A percentile compares a stretch with the other conserved stretches of the same genome.
Evolutionary conservation across 169 alveolate genomes (phyloP).

Genomic region (Neospora caninum): DNA sequence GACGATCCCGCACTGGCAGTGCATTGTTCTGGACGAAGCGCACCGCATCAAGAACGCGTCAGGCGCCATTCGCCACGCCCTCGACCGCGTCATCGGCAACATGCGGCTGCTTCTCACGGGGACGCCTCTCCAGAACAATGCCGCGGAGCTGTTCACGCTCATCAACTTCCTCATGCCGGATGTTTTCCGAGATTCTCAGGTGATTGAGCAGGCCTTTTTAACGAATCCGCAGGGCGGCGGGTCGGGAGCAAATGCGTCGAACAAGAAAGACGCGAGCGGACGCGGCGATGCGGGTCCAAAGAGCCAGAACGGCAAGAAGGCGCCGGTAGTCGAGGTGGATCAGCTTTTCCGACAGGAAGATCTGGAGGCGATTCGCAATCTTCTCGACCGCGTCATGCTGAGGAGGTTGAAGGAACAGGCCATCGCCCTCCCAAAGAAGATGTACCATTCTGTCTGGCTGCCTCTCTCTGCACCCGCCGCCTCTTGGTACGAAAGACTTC

Average conservation of each 20-base stretch:
- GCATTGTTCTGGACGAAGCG: slow-evolving; percentile 93
- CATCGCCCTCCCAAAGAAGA: slow-evolving; percentile 86
- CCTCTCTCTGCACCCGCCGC: slow-evolving; percentile 78
- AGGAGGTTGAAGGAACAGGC: slow-evolving; percentile 91
- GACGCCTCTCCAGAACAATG: slow-evolving; percentile 95
- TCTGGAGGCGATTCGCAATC: slow-evolving; percentile 80
- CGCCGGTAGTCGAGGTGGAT: slow-evolving; percentile 65
- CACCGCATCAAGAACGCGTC: slow-evolving; percentile 98
- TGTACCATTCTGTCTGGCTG: slow-evolving; percentile 91
- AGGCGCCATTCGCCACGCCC: slow-evolving; percentile 93
- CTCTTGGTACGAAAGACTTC: slow-evolving; percentile 49
- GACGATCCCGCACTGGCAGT: slow-evolving; percentile 65
- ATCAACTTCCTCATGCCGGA: slow-evolving; percentile 97
- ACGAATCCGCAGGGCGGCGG: slow-evolving; percentile 33
- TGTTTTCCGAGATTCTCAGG: slow-evolving; percentile 93
- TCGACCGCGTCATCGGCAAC: slow-evolving; percentile 88
- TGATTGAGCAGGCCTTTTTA: slow-evolving; percentile 88
- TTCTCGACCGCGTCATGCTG: slow-evolving; percentile 85
- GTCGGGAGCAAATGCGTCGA: slow-evolving; percentile 22
- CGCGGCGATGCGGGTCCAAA: neutral
- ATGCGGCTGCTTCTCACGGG: slow-evolving; percentile 94
- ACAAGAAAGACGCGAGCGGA: slow-evolving; percentile 42
- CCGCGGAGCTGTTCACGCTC: slow-evolving; percentile 94
- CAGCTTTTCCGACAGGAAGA: slow-evolving; percentile 78
- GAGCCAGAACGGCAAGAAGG: neutral